Evolutionary conservation across 139 green algal genomes (phyloP).

Genomic region (Closterium sp.): DNA sequence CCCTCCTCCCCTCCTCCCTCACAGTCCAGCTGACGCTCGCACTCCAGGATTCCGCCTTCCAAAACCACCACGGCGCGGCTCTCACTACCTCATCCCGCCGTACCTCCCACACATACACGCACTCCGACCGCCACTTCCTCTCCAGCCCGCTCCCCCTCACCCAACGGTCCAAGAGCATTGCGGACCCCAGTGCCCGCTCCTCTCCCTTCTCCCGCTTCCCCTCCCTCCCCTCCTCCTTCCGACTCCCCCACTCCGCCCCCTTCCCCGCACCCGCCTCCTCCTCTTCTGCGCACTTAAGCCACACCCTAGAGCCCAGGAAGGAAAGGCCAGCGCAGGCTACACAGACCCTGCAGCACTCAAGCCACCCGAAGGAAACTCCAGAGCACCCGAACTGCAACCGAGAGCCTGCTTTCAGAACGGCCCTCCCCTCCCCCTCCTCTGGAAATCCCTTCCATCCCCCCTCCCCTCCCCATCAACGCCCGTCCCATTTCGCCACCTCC

Average conservation of each 20-base stretch:
- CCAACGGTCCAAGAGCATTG: not conserved
- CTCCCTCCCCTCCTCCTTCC: not conserved
- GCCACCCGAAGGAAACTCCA: too few species aligned
- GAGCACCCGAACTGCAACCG: too few species aligned
- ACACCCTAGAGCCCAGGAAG: too few species aligned
- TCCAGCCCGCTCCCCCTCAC: not conserved
- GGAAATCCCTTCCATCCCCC: not conserved
- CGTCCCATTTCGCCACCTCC: too few species aligned
- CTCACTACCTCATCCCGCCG: not conserved
- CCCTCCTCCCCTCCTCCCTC: not conserved
- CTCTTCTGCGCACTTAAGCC: too few species aligned
- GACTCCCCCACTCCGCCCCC: not conserved
- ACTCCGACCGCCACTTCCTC: not conserved
- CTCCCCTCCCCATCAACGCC: not conserved
- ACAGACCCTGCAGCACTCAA: too few species aligned
- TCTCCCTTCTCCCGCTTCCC: not conserved
- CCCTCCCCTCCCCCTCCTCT: too few species aligned
- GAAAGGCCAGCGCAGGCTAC: too few species aligned
- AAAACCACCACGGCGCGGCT: not conserved
- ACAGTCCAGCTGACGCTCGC: not conserved
- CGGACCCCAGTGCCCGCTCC: not conserved
- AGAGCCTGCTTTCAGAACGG: too few species aligned
- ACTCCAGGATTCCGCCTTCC: not conserved
- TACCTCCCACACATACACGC: not conserved
- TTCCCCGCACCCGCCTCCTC: not conserved